Evolutionary conservation across 2,329 filamentous ascomycete species (phyloP), one percentile per base, ranked within the genome.

Genomic region (Exserohilum rostratum): DNA sequence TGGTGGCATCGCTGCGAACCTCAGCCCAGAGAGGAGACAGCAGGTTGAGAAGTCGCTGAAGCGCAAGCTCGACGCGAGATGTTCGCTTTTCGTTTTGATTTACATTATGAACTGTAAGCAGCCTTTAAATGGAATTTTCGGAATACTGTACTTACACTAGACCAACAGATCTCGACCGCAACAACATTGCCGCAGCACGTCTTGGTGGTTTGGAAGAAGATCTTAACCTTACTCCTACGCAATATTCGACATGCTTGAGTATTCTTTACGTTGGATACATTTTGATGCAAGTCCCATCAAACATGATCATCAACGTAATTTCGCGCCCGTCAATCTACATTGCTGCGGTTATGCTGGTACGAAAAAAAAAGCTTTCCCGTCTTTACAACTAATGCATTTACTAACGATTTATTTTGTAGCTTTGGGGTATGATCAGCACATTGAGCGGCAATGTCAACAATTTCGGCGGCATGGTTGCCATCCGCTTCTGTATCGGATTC

Each of bases 271-370:
- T 65, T 46, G 61, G 62, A 11, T 58, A 62, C 18, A 59, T 56
- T 38, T 18, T 39, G 10, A 52, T 57, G 55, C 67, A 73, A 50
- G 59, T 81, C 0, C 78, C 79, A 0, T 76, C 69, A 5, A 81
- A 80, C 55, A 78, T 80, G 68, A 65, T 80, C 31, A 74, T 80
- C 62, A 76, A 74, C 45, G 54, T 64, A 5, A 73, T 76, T 13
- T 53, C 61, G 1, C 58, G 69, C 3, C 75, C 76, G 0, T 71
- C 70, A 6, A 39, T 72, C 6, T 77, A 76, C 60, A 72, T 77
- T 44, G 58, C 65, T 12, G 33, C 55, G 1, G 77, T 75, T 39
- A 77, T 78, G 65, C 54, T 73, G 35, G 46, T 48, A 45, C n/a
- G 29, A 34, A 34, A 15, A 15, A n/a, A 5, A 15, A 5, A 13